Conservation (phyloP, 176 grass and related monocot genomes). For the Typha latifolia region DNA sequence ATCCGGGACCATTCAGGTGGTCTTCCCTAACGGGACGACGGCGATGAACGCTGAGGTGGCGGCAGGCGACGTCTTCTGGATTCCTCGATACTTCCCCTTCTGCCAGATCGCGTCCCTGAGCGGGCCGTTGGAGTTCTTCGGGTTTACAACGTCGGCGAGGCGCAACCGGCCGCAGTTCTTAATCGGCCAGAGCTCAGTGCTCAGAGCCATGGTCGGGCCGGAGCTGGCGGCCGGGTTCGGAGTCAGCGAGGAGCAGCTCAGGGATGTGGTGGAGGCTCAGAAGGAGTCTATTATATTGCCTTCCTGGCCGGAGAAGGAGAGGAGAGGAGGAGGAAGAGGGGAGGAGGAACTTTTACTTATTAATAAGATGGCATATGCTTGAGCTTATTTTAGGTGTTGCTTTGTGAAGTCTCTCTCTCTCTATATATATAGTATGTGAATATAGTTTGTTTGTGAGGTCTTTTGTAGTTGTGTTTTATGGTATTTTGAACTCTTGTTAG, state of each 20-base stretch:
- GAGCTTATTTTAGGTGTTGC: too few species aligned
- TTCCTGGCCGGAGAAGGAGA: slow-evolving; percentile 19
- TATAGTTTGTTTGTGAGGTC: too few species aligned
- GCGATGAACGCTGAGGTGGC: slow-evolving; percentile 52
- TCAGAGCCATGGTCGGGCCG: slow-evolving; percentile 48
- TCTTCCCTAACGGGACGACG: slow-evolving; percentile 66
- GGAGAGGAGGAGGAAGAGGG: slow-evolving; percentile 17
- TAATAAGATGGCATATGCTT: neutral
- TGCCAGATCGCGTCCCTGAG: slow-evolving; percentile 59
- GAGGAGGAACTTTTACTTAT: slow-evolving; percentile 22
- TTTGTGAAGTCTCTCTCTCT: too few species aligned
- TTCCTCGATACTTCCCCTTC: slow-evolving; percentile 85
- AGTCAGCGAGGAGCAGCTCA: slow-evolving; percentile 30
- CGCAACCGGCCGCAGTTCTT: slow-evolving; percentile 73
- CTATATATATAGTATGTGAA: too few species aligned
- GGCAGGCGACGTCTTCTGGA: slow-evolving; percentile 66
- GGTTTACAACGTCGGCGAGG: slow-evolving; percentile 76
- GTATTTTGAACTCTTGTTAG: too few species aligned
- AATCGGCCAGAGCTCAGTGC: slow-evolving; percentile 38
- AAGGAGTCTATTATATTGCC: slow-evolving; percentile 44
- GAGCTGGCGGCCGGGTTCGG: slow-evolving; percentile 72
- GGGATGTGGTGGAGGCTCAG: slow-evolving; percentile 37
- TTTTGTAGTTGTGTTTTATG: too few species aligned
- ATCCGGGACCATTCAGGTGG: slow-evolving; percentile 46
- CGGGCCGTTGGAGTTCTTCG: slow-evolving; percentile 80